Conservation (phyloP, 106 monocot species). For the Allium sativum region DNA sequence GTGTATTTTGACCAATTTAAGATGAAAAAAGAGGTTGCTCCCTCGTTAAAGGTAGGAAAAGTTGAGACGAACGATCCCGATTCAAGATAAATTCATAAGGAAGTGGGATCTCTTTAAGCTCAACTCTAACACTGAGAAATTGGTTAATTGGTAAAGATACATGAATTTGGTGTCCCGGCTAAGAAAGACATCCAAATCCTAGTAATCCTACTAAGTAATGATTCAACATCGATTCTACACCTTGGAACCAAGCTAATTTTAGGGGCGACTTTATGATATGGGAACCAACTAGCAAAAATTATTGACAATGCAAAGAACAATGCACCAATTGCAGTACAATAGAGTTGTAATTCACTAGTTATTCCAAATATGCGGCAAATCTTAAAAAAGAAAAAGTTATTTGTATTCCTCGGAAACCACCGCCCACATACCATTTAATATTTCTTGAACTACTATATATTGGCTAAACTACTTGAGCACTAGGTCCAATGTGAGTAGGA, state of each 20-base stretch:
- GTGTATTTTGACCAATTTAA: too few relatives aligned
- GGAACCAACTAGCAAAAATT: constrained; percentile 18
- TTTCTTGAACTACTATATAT: constrained; percentile 4
- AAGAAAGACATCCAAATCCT: constrained; percentile 23
- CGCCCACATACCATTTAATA: constrained; percentile 4
- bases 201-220: constrained; percentile 21
- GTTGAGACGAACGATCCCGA: too few relatives aligned
- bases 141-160: constrained; percentile 20
- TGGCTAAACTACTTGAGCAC: neutral
- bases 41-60: too few relatives aligned
- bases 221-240: constrained; percentile 23
- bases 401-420: constrained; percentile 11
- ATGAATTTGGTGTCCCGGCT: constrained; percentile 14
- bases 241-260: constrained; percentile 29
- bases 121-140: constrained; percentile 18
- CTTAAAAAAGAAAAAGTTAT: constrained; percentile 6
- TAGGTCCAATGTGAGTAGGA: neutral
- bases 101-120: constrained; percentile 15
- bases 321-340: constrained; percentile 4
- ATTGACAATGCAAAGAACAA: constrained; percentile 16
- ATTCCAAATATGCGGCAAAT: constrained; percentile 1
- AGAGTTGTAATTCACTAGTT: constrained; percentile 10
- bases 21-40: too few relatives aligned
- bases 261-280: constrained; percentile 16
- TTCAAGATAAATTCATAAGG: constrained; percentile 25